phyloP scores from a whole-genome alignment of 208 protist genomes.

The Leishmania turanica region DNA sequence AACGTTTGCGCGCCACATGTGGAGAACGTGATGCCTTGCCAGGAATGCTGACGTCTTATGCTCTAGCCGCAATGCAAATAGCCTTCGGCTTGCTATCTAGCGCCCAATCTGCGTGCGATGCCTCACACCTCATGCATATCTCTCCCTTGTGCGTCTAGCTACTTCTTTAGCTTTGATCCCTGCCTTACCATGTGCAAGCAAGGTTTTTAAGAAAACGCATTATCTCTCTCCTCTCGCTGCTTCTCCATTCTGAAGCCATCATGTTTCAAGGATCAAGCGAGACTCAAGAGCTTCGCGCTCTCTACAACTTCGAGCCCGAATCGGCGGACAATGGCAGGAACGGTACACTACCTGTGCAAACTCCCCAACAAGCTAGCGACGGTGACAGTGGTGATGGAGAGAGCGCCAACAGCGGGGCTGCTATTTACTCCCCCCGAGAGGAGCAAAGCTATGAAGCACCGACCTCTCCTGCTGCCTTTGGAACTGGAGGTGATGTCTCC shows the following conservation, averaged over 20 bases:
- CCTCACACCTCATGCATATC: background rate
- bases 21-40: background rate
- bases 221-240: background rate
- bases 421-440: constrained; percentile 35
- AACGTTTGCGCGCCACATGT: background rate
- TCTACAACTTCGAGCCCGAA: constrained; percentile 53
- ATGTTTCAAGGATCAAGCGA: constrained; percentile 29
- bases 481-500: background rate
- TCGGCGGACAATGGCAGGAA: constrained; percentile 12
- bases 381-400: constrained; percentile 7
- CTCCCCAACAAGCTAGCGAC: background rate
- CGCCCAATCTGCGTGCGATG: too few relatives aligned
- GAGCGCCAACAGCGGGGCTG: background rate
- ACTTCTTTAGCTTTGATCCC: background rate
- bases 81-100: background rate
- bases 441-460: constrained; percentile 4
- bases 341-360: background rate
- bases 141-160: background rate
- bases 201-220: background rate
- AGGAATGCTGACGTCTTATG: background rate
- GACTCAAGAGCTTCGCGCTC: constrained; percentile 30
- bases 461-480: constrained; percentile 36
- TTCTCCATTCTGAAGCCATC: background rate
- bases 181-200: background rate
- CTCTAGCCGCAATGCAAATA: background rate